Percentiles rank a stretch among this genome's conserved stretches.
These are phyloP conservation scores for Fusarium bulbicola DNA, from an alignment of 2,329 filamentous ascomycete species.

Conservation along the genomic window DNA sequence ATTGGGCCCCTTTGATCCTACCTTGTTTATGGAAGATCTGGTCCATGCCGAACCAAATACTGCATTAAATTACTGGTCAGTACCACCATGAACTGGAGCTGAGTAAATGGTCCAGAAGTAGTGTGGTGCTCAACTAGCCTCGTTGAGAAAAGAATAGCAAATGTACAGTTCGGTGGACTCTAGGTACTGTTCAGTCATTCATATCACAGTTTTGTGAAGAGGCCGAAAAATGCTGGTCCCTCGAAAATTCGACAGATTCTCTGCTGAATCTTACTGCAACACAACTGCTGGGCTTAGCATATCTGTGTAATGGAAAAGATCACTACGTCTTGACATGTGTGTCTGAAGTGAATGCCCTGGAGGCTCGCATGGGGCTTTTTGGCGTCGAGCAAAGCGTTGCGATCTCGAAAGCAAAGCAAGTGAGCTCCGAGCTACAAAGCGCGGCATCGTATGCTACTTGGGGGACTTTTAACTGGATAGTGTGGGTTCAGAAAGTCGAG, in stretches of 20 bases:
- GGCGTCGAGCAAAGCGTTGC: constrained; percentile 12
- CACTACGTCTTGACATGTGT: constrained; percentile 47
- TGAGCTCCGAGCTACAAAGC: constrained; percentile 2
- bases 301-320: constrained; percentile 48
- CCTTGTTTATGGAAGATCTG: constrained; percentile 49
- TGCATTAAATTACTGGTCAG: constrained; percentile 12
- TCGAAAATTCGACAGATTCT: constrained; percentile 14
- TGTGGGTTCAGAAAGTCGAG: constrained; percentile 42
- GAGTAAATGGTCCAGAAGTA: constrained; percentile 3
- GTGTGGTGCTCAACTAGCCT: background rate
- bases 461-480: constrained; percentile 51
- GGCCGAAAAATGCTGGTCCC: constrained; percentile 15
- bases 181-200: background rate
- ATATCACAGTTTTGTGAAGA: constrained; percentile 12
- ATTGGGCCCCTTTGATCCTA: constrained; percentile 48
- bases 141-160: constrained; percentile 15
- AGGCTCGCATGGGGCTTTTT: constrained; percentile 44
- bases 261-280: constrained; percentile 44
- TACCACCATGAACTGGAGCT: constrained; percentile 22
- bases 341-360: constrained; percentile 43
- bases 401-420: constrained; percentile 15
- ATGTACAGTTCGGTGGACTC: constrained; percentile 11
- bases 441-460: constrained; percentile 41
- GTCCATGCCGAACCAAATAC: constrained; percentile 18
- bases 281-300: constrained; percentile 47